phyloP scores from a whole-genome alignment of 1,284 basidiomycete species.

The Sanguinoderma infundibulare region DNA sequence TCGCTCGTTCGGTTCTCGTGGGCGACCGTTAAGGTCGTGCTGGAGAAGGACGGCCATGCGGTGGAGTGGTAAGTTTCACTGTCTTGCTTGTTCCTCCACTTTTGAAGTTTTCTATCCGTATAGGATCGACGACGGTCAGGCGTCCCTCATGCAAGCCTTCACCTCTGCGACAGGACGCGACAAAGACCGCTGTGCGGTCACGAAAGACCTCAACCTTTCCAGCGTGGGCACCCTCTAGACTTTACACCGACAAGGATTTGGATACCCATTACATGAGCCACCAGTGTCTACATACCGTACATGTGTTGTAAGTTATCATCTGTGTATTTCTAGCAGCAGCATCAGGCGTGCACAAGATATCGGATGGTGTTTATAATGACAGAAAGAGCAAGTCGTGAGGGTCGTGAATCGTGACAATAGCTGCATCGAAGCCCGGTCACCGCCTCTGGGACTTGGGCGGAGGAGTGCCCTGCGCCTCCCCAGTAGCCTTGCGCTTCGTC shows the following conservation, averaged over 20 bases:
- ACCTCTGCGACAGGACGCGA: slow-evolving; percentile 67
- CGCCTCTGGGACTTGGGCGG: slow-evolving; percentile 44
- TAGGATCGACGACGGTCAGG: slow-evolving; percentile 85
- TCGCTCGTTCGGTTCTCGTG: slow-evolving; percentile 93
- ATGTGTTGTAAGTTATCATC: slow-evolving; percentile 12
- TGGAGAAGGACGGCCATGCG: slow-evolving; percentile 81
- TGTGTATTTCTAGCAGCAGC: slow-evolving; percentile 20
- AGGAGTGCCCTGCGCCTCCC: slow-evolving; percentile 55
- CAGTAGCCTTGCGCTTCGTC: slow-evolving; percentile 74
- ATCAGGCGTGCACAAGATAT: not conserved
- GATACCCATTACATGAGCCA: not conserved
- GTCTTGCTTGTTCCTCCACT: too few relatives aligned
- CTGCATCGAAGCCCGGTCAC: slow-evolving; percentile 6
- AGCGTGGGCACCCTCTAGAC: slow-evolving; percentile 57
- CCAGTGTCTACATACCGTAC: slow-evolving; percentile 18
- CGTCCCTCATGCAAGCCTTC: slow-evolving; percentile 76
- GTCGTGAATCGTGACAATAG: not conserved
- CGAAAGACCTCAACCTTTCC: slow-evolving; percentile 74
- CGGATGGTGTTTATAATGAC: not conserved
- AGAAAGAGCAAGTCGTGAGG: not conserved
- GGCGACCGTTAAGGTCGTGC: slow-evolving; percentile 88
- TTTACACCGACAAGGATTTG: not conserved
- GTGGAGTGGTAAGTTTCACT: slow-evolving; percentile 73
- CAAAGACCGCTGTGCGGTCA: slow-evolving; percentile 68
- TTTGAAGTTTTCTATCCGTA: not conserved